Percentiles rank a stretch among this genome's conserved stretches.
These are phyloP conservation scores for Nemania sp. DNA, from an alignment of 2,329 filamentous ascomycete genomes.

Conservation along the genomic window DNA sequence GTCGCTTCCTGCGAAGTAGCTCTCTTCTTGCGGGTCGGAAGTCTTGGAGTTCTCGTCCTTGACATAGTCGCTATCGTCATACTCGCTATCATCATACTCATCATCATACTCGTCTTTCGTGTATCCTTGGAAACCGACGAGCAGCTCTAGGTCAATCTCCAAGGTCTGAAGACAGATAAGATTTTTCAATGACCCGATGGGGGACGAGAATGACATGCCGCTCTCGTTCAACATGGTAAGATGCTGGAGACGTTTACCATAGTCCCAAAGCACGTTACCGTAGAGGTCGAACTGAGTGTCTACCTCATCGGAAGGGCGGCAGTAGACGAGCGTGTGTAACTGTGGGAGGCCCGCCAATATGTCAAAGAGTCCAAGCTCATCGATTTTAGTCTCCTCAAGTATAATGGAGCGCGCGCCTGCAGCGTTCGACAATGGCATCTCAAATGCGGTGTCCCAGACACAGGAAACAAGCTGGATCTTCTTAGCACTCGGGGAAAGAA, in stretches of 20 bases:
- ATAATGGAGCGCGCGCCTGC: neutral
- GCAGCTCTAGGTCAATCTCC: slow-evolving; percentile 14
- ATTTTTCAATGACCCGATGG: neutral
- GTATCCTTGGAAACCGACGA: slow-evolving; percentile 11
- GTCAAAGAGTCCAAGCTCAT: neutral
- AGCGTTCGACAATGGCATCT: neutral
- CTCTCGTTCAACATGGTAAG: neutral
- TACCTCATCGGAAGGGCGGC: neutral
- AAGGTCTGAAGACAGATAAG: slow-evolving; percentile 3
- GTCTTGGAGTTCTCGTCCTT: neutral
- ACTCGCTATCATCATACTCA: too few species aligned
- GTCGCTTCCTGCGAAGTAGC: neutral
- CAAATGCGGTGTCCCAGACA: neutral
- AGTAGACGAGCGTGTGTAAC: slow-evolving; percentile 3
- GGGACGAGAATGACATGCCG: neutral
- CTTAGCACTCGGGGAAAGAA: neutral
- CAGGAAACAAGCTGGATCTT: neutral
- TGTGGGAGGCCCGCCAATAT: neutral
- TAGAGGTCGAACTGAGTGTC: neutral
- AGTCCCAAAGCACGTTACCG: neutral
- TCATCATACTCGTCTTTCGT: too few species aligned
- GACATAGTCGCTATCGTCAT: neutral
- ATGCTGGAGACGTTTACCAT: slow-evolving; percentile 5
- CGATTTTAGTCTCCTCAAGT: neutral
- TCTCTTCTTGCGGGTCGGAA: neutral